phyloP scores from a whole-genome alignment of 805 yeast genomes.

The Spathaspora passalidarum region DNA sequence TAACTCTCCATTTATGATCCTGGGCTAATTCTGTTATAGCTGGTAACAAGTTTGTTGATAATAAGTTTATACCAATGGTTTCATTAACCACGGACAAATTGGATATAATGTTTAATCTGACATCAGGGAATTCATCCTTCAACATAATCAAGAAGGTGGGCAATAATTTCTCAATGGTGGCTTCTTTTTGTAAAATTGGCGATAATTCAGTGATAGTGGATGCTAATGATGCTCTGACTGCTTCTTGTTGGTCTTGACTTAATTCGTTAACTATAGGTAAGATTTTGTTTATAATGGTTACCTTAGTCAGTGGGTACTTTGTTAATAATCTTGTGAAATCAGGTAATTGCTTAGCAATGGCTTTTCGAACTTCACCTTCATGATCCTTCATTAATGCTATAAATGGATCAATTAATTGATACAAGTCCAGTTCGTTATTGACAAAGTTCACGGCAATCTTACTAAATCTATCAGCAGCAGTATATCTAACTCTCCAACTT shows the following conservation, averaged over 20 bases:
- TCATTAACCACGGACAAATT: conserved; percentile 90
- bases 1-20: conserved; percentile 96
- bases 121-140: conserved; percentile 96
- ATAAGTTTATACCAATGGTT: conserved; percentile 85
- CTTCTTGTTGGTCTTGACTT: conserved; percentile 88
- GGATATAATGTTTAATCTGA: conserved; percentile 88
- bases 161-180: conserved; percentile 74
- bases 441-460: conserved; percentile 64
- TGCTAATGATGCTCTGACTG: conserved; percentile 91
- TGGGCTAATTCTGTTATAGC: conserved; percentile 95
- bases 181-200: conserved; percentile 78
- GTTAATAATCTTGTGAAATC: conserved; percentile 57
- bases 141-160: conserved; percentile 92
- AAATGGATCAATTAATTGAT: conserved; percentile 67
- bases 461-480: conserved; percentile 94
- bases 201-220: conserved; percentile 83
- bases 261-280: conserved; percentile 81
- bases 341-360: conserved; percentile 88
- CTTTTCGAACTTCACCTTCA: conserved; percentile 96
- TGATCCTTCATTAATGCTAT: conserved; percentile 79
- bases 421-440: conserved; percentile 52
- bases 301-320: conserved; percentile 31
- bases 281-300: conserved; percentile 61
- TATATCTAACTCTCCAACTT: conserved; percentile 97
- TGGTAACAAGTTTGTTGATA: conserved; percentile 86